Percentiles rank a stretch among this genome's conserved stretches.
Conservation (phyloP, 768 basidiomycete genomes). For the Tulasnella sp. region DNA sequence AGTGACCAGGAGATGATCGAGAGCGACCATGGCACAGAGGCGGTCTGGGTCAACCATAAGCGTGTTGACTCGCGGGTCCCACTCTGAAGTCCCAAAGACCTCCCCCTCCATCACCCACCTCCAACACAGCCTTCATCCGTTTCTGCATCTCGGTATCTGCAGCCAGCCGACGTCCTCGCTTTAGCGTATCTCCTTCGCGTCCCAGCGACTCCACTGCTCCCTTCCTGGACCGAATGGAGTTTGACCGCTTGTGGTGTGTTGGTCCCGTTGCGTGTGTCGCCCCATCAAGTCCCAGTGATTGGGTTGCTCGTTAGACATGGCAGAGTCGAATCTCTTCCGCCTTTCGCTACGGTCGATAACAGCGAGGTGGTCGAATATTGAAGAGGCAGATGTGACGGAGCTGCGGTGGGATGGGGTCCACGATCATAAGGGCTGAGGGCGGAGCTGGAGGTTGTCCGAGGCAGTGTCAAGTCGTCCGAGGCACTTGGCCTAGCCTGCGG, state of each 20-base stretch:
- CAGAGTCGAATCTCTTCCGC: constrained; percentile 50
- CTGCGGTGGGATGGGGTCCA: constrained; percentile 17
- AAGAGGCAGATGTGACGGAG: constrained; percentile 33
- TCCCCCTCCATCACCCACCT: constrained; percentile 48
- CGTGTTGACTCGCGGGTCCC: constrained; percentile 12
- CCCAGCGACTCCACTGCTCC: not conserved
- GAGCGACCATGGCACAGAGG: constrained; percentile 39
- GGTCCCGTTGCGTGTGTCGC: no score
- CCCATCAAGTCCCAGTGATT: not conserved
- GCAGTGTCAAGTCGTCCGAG: constrained; percentile 63
- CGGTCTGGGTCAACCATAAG: constrained; percentile 28
- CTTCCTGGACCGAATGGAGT: no score
- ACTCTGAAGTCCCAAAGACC: constrained; percentile 19
- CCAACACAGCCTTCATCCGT: constrained; percentile 49
- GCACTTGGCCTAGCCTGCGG: constrained; percentile 59
- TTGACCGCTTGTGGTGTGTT: not conserved
- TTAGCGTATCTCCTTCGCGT: not conserved
- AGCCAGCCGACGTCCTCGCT: not conserved
- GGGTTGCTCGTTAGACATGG: not conserved
- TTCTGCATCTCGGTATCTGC: not conserved
- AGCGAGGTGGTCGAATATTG: not conserved
- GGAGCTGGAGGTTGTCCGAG: constrained; percentile 36
- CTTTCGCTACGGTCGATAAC: constrained; percentile 41
- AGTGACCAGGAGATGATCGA: constrained; percentile 25
- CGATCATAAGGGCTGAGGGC: constrained; percentile 22